These are phyloP conservation scores for Boletus subparvulus DNA, from an alignment of 768 basidiomycete genomes.

Conservation along the genomic window DNA sequence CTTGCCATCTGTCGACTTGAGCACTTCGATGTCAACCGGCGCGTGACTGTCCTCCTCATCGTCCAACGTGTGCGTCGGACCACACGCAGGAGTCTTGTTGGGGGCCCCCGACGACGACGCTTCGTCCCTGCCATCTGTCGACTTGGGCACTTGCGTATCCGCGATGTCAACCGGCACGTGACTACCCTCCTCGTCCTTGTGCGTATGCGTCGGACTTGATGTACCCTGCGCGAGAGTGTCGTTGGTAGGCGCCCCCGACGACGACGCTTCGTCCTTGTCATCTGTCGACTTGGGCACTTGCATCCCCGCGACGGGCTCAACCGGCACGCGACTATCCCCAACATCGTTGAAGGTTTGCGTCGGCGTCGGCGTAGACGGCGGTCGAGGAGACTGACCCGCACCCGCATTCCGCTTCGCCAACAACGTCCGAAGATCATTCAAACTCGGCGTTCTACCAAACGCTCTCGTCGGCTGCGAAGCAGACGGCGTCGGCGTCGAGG, in stretches of 20 bases:
- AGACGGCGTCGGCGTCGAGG: not conserved
- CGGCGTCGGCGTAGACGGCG: not conserved
- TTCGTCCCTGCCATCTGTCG: not conserved
- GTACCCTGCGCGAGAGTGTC: not conserved
- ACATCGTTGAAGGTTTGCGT: not conserved
- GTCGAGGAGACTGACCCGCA: not conserved
- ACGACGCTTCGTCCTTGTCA: not conserved
- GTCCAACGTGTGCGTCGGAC: not conserved
- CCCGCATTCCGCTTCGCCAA: slow-evolving; percentile 6
- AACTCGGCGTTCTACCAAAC: slow-evolving; percentile 12
- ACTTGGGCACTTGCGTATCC: not conserved
- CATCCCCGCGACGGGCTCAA: not conserved
- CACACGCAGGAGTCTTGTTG: not conserved
- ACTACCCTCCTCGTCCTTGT: not conserved
- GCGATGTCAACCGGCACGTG: not conserved
- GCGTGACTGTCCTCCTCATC: not conserved
- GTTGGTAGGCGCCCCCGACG: not conserved
- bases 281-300: not conserved
- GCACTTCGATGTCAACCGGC: not conserved
- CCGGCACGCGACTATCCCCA: not conserved
- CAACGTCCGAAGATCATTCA: slow-evolving; percentile 17
- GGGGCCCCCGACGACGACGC: not conserved
- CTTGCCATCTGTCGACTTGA: not conserved
- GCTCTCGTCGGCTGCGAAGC: not conserved
- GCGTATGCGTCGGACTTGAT: not conserved